These are phyloP conservation scores for Pythium brachiatum DNA, from an alignment of 352 stramenopile species.

Conservation along the genomic window DNA sequence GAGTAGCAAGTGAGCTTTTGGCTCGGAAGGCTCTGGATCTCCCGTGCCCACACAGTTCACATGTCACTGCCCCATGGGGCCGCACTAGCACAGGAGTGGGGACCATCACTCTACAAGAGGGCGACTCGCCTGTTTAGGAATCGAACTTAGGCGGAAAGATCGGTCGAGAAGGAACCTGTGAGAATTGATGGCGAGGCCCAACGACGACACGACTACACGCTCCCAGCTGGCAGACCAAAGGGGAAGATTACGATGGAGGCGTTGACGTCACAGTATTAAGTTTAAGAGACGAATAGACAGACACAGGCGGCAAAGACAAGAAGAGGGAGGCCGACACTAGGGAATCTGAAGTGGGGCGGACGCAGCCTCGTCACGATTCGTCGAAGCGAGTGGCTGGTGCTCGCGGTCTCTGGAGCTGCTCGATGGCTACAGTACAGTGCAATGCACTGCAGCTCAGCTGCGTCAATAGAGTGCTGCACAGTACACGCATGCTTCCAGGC, in stretches of 20 bases:
- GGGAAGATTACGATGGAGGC: not conserved
- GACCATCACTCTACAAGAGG: conserved; percentile 3
- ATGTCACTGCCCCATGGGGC: conserved; percentile 23
- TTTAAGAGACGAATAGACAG: conserved; percentile 22
- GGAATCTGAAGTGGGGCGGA: conserved; percentile 5
- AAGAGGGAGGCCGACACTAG: not conserved
- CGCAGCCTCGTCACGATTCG: no score
- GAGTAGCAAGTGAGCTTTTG: not conserved
- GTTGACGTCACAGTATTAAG: conserved; percentile 11
- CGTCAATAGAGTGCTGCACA: no score
- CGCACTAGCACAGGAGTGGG: not conserved
- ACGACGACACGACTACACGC: conserved; percentile 4
- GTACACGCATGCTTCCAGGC: not conserved
- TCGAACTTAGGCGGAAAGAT: conserved; percentile 30
- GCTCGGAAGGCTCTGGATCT: not conserved
- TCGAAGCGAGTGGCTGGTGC: not conserved
- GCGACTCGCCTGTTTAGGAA: conserved; percentile 3
- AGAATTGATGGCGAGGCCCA: conserved; percentile 11
- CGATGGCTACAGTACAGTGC: not conserved
- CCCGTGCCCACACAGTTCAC: conserved; percentile 19
- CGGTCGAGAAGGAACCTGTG: conserved; percentile 8
- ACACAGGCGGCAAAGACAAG: not conserved
- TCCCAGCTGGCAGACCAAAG: not conserved
- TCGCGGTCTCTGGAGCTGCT: not conserved
- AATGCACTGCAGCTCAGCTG: no score